A percentile compares a stretch with the other conserved stretches of the same genome.
Conservation (phyloP, 2,329 filamentous ascomycete genomes). For the Fusarium sp. region DNA sequence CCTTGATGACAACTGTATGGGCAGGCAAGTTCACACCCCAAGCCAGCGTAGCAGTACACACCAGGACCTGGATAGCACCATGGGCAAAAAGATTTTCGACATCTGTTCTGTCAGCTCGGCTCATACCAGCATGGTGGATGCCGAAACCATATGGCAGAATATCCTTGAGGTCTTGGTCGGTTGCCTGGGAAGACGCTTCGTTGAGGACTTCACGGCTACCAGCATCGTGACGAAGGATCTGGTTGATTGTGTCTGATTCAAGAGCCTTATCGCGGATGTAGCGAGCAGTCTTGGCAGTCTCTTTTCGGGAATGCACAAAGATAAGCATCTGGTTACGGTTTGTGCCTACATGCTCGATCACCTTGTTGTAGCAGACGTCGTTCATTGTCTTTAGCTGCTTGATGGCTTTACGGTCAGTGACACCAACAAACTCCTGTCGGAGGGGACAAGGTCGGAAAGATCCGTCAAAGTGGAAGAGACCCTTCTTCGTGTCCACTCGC, state of each 20-base stretch:
- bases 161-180: constrained; percentile 90
- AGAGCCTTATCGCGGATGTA: constrained; percentile 96
- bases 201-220: constrained; percentile 88
- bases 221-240: constrained; percentile 92
- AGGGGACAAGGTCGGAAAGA: constrained; percentile 93
- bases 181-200: constrained; percentile 83
- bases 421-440: constrained; percentile 95
- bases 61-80: constrained; percentile 91
- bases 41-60: constrained; percentile 96
- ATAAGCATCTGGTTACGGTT: constrained; percentile 98
- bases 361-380: constrained; percentile 97
- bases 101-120: constrained; percentile 89
- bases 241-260: constrained; percentile 96
- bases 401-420: constrained; percentile 97
- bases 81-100: constrained; percentile 95
- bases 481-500: constrained; percentile 84
- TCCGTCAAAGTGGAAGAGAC: constrained; percentile 95
- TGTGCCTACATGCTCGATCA: constrained; percentile 92
- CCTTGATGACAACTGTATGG: constrained; percentile 98
- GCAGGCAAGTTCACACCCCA: constrained; percentile 99
- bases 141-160: constrained; percentile 95
- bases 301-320: constrained; percentile 97
- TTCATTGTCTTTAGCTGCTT: constrained; percentile 99
- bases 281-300: constrained; percentile 96
- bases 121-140: constrained; percentile 99